These are phyloP conservation scores for Aspergillus transmontanensis DNA, from an alignment of 2,329 filamentous ascomycete genomes.

Conservation along the genomic window DNA sequence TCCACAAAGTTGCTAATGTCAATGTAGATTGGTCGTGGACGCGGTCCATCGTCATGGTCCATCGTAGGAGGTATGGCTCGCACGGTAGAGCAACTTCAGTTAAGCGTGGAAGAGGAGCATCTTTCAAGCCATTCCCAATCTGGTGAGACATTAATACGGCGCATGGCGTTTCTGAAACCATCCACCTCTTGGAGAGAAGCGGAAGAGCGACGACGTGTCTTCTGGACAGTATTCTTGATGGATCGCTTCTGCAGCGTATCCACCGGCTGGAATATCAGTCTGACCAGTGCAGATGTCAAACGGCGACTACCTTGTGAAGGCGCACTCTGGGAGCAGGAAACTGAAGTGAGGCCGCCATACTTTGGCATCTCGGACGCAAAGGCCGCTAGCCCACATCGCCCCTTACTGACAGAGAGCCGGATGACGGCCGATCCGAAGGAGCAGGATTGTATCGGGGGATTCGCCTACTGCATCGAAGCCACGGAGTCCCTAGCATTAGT, in stretches of 20 bases:
- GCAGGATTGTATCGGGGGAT: slow-evolving; percentile 21
- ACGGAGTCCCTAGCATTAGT: slow-evolving; percentile 39
- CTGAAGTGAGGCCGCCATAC: slow-evolving; percentile 36
- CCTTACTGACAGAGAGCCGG: background rate
- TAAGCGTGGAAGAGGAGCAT: slow-evolving; percentile 31
- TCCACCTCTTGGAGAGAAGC: slow-evolving; percentile 32
- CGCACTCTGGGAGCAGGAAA: slow-evolving; percentile 32
- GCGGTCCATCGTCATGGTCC: slow-evolving; percentile 38
- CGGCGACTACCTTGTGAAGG: slow-evolving; percentile 40
- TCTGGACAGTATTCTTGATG: slow-evolving; percentile 43
- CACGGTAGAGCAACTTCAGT: slow-evolving; percentile 37
- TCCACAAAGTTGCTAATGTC: background rate
- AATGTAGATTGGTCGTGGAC: slow-evolving; percentile 34
- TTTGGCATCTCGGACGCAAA: slow-evolving; percentile 44
- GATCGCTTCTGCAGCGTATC: slow-evolving; percentile 41
- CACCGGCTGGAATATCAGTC: slow-evolving; percentile 39
- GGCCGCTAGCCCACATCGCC: slow-evolving; percentile 5
- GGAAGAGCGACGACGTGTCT: slow-evolving; percentile 41
- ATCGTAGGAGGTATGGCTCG: slow-evolving; percentile 38
- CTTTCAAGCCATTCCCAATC: slow-evolving; percentile 19
- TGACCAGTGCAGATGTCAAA: slow-evolving; percentile 37
- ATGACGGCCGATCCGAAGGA: background rate
- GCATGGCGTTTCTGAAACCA: slow-evolving; percentile 39
- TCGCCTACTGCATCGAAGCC: slow-evolving; percentile 30
- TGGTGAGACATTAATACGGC: slow-evolving; percentile 35